Conservation (phyloP, 805 yeast species). For the Komagataella mondaviorum region DNA sequence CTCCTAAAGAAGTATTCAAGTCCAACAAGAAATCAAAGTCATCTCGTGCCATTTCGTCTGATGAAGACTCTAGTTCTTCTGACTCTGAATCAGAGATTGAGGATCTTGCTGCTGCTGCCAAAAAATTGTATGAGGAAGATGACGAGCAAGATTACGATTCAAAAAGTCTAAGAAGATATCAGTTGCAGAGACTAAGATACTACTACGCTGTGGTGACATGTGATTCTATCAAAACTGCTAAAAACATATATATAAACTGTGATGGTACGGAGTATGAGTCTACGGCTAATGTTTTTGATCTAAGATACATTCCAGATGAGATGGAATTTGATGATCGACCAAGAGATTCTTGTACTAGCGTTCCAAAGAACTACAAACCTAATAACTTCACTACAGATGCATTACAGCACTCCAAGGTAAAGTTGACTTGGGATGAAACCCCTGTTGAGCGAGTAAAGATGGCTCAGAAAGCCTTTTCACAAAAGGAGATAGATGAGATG, state of each 20-base stretch:
- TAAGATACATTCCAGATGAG: slow-evolving; percentile 86
- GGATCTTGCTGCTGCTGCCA: slow-evolving; percentile 46
- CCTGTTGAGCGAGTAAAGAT: slow-evolving; percentile 77
- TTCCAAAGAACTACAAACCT: slow-evolving; percentile 76
- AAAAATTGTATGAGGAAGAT: slow-evolving; percentile 61
- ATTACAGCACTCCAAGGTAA: slow-evolving; percentile 89
- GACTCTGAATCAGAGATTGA: slow-evolving; percentile 29
- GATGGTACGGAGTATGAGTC: slow-evolving; percentile 95
- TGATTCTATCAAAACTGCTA: slow-evolving; percentile 60
- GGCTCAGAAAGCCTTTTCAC: slow-evolving; percentile 71
- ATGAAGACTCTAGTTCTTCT: slow-evolving; percentile 22
- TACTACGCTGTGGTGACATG: slow-evolving; percentile 86
- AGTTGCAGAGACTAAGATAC: slow-evolving; percentile 83
- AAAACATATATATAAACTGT: slow-evolving; percentile 67
- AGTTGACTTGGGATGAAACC: slow-evolving; percentile 97
- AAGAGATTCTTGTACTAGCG: slow-evolving; percentile 54
- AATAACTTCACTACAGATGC: slow-evolving; percentile 82
- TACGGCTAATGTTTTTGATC: slow-evolving; percentile 86
- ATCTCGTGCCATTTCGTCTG: slow-evolving; percentile 6
- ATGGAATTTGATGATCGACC: slow-evolving; percentile 77
- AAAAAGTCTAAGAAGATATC: slow-evolving; percentile 75
- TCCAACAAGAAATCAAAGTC: slow-evolving; percentile 22
- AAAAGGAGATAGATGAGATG: slow-evolving; percentile 79
- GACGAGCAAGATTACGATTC: slow-evolving; percentile 79
- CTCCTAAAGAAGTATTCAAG: slow-evolving; percentile 72